A percentile compares a stretch with the other conserved stretches of the same genome.
phyloP scores from a whole-genome alignment of 2,329 filamentous ascomycete genomes.

The Talaromyces piceae region DNA sequence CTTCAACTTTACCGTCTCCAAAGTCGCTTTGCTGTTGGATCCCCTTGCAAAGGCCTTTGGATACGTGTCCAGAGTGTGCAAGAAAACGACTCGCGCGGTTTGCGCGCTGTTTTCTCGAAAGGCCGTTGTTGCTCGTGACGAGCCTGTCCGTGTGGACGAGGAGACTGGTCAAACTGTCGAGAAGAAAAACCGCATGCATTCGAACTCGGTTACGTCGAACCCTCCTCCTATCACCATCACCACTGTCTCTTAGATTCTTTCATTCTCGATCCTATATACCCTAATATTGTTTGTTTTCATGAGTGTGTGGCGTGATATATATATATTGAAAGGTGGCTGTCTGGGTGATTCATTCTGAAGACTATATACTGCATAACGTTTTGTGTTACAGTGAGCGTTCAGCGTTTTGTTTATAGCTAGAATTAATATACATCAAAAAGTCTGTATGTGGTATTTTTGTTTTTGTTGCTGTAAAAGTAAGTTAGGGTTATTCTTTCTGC shows the following conservation, averaged over 20 bases:
- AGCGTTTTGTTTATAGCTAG: no score
- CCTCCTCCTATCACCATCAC: conserved; percentile 36
- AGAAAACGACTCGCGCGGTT: conserved; percentile 18
- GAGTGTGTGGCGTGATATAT: background rate
- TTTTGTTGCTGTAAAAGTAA: no score
- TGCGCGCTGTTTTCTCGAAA: conserved; percentile 15
- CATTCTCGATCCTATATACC: conserved; percentile 9
- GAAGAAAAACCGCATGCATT: conserved; percentile 12
- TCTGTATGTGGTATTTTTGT: no score
- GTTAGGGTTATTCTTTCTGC: no score
- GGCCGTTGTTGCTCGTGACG: background rate
- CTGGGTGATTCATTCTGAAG: no score
- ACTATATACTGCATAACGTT: no score
- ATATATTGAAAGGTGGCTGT: no score
- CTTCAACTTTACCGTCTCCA: conserved; percentile 44
- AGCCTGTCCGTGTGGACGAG: conserved; percentile 11
- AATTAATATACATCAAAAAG: no score
- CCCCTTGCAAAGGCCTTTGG: conserved; percentile 28
- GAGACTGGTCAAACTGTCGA: conserved; percentile 13
- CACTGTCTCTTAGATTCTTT: conserved; percentile 19
- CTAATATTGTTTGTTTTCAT: no score
- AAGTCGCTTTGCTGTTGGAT: conserved; percentile 47
- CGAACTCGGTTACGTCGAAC: conserved; percentile 13
- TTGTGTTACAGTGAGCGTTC: no score
- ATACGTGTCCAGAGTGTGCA: conserved; percentile 23